These are phyloP conservation scores for Cocos nucifera DNA, from an alignment of 176 grass and related monocot species.

Conservation along the genomic window DNA sequence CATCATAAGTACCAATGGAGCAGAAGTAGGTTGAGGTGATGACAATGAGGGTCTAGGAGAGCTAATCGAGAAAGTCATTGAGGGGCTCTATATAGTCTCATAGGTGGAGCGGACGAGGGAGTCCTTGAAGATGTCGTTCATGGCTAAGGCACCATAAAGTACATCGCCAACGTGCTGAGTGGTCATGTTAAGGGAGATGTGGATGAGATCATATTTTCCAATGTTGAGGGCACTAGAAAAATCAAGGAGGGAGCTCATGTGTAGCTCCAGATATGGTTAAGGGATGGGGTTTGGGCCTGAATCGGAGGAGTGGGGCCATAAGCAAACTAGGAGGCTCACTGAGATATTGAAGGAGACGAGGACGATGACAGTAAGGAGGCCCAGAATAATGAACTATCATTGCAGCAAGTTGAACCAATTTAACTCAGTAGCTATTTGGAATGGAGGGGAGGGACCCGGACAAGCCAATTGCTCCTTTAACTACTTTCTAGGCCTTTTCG, in stretches of 20 bases:
- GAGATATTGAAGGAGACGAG: conserved; percentile 15
- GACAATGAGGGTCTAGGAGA: conserved; percentile 20
- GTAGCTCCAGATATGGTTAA: conserved; percentile 35
- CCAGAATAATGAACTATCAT: not conserved
- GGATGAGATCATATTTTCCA: conserved; percentile 29
- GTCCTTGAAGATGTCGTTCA: not conserved
- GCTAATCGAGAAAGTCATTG: conserved; percentile 26
- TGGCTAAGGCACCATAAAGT: conserved; percentile 20
- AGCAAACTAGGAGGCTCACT: conserved; percentile 12
- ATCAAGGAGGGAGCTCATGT: conserved; percentile 21
- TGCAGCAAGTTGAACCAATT: not conserved
- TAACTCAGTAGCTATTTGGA: not conserved
- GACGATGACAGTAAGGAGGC: conserved; percentile 11
- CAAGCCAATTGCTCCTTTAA: no score
- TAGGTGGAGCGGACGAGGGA: conserved; percentile 26
- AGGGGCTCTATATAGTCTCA: conserved; percentile 50
- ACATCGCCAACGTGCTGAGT: conserved; percentile 16
- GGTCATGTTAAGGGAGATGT: conserved; percentile 48
- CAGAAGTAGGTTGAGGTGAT: not conserved
- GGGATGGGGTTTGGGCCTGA: not conserved
- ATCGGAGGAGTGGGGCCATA: not conserved
- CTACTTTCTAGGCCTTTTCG: no score
- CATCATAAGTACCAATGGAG: conserved; percentile 1
- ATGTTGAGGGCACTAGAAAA: conserved; percentile 29
- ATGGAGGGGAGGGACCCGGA: not conserved